Evolutionary conservation across 163 green algal species (phyloP).

Genomic region (Trebouxiophyceae sp.): DNA sequence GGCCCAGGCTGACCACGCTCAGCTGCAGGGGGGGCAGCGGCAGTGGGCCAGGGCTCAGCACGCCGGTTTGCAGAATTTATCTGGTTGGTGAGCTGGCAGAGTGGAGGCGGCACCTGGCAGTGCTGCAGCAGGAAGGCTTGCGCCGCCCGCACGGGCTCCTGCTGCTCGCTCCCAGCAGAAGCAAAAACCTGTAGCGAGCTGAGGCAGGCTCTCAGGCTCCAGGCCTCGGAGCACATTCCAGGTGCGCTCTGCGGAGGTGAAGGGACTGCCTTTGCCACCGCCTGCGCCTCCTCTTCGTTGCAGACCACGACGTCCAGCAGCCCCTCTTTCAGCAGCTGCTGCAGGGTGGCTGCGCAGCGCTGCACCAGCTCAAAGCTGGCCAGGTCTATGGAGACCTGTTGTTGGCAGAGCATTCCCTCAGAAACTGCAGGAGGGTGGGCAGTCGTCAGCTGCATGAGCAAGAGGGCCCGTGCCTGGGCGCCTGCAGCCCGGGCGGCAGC

Average conservation of each 20-base stretch:
- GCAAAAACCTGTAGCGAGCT: background rate
- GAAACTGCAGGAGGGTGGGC: no score
- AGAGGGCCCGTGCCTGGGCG: constrained; percentile 8
- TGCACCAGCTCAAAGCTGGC: constrained; percentile 77
- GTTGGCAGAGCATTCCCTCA: no score
- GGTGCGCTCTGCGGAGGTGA: background rate
- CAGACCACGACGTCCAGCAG: constrained; percentile 82
- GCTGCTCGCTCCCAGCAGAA: background rate
- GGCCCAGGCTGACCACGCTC: constrained; percentile 57
- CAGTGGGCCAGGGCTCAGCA: no score
- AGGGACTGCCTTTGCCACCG: constrained; percentile 28
- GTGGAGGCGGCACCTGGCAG: background rate
- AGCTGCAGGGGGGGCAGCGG: constrained; percentile 7
- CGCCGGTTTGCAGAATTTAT: no score
- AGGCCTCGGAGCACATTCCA: background rate
- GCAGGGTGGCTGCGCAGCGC: constrained; percentile 40
- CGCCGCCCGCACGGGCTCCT: constrained; percentile 20
- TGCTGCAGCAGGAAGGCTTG: constrained; percentile 42
- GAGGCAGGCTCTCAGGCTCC: constrained; percentile 10
- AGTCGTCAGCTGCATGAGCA: no score
- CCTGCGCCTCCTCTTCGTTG: constrained; percentile 78
- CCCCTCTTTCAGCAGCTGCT: constrained; percentile 42
- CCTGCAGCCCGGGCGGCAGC: constrained; percentile 14
- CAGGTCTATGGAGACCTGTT: constrained; percentile 70
- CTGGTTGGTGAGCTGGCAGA: background rate